phyloP scores from a whole-genome alignment of 1,284 basidiomycete genomes.

The Microbotryum scabiosae region DNA sequence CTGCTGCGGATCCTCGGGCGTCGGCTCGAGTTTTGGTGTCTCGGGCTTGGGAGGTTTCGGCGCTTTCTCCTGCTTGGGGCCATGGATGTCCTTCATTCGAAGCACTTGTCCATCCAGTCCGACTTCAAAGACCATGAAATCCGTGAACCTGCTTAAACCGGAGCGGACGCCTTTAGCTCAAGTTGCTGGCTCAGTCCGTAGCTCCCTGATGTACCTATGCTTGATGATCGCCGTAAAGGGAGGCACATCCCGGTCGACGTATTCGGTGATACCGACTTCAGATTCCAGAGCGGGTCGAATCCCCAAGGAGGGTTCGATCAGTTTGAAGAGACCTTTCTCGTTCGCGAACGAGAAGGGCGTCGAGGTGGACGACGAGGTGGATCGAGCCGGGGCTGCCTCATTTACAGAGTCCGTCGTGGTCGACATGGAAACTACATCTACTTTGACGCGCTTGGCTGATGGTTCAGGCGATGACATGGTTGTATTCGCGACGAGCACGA shows the following conservation, averaged over 20 bases:
- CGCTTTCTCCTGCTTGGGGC: conserved; percentile 41
- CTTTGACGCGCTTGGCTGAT: conserved; percentile 13
- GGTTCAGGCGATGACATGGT: conserved; percentile 1
- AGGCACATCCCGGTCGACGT: conserved; percentile 61
- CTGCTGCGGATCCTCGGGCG: neutral
- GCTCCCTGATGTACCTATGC: conserved; percentile 56
- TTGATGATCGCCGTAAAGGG: conserved; percentile 85
- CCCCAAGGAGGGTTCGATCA: conserved; percentile 8
- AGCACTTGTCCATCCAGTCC: conserved; percentile 67
- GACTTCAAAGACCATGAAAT: conserved; percentile 87
- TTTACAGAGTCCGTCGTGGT: neutral
- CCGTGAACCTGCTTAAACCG: conserved; percentile 64
- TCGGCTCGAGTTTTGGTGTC: neutral
- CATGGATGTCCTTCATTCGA: conserved; percentile 64
- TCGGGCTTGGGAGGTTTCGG: conserved; percentile 5
- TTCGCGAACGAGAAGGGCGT: neutral
- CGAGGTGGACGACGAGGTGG: neutral
- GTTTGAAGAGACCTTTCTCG: conserved; percentile 6
- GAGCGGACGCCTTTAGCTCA: neutral
- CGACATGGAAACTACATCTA: neutral
- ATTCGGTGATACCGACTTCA: conserved; percentile 86
- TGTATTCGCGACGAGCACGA: neutral
- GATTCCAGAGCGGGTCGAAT: conserved; percentile 46
- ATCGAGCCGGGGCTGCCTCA: neutral
- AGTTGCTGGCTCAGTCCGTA: too few relatives aligned